Conservation (phyloP, 2,329 filamentous ascomycete species). For the Fusarium robinianum region DNA sequence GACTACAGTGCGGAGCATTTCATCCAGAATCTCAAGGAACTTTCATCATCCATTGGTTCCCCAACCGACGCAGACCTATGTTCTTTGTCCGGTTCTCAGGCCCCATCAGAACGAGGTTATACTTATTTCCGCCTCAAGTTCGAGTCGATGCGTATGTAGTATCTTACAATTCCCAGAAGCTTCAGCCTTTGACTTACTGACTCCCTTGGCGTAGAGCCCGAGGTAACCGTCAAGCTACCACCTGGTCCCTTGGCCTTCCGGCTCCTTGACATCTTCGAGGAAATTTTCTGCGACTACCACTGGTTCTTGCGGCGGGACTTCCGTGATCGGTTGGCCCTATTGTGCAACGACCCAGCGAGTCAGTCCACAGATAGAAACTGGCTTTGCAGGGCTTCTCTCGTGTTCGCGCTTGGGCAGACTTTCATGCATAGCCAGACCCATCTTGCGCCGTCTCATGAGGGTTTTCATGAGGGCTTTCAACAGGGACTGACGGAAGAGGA, state of each 20-base stretch:
- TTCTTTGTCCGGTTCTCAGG: slow-evolving; percentile 2
- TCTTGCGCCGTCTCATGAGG: too few species aligned
- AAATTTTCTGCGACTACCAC: slow-evolving; percentile 18
- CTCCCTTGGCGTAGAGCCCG: slow-evolving; percentile 3
- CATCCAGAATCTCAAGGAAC: slow-evolving; percentile 15
- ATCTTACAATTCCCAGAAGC: neutral
- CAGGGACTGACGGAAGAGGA: too few species aligned
- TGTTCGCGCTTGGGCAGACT: slow-evolving; percentile 12
- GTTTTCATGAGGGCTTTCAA: too few species aligned
- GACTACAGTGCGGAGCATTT: slow-evolving; percentile 15
- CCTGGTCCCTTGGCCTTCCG: slow-evolving; percentile 7
- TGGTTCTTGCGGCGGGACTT: slow-evolving; percentile 16
- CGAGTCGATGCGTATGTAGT: slow-evolving; percentile 10
- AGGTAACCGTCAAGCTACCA: slow-evolving; percentile 12
- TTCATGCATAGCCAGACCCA: slow-evolving; percentile 1
- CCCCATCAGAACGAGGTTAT: slow-evolving; percentile 10
- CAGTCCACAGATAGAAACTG: slow-evolving; percentile 12
- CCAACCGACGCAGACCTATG: slow-evolving; percentile 2
- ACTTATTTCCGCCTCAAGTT: slow-evolving; percentile 12
- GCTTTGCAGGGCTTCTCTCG: slow-evolving; percentile 12
- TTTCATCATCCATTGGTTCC: slow-evolving; percentile 14
- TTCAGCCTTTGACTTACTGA: neutral
- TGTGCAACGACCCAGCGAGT: slow-evolving; percentile 3
- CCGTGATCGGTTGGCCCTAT: slow-evolving; percentile 2
- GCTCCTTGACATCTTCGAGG: slow-evolving; percentile 17